phyloP scores from a whole-genome alignment of 306 rosid genomes.

The Leucaena leucocephala region DNA sequence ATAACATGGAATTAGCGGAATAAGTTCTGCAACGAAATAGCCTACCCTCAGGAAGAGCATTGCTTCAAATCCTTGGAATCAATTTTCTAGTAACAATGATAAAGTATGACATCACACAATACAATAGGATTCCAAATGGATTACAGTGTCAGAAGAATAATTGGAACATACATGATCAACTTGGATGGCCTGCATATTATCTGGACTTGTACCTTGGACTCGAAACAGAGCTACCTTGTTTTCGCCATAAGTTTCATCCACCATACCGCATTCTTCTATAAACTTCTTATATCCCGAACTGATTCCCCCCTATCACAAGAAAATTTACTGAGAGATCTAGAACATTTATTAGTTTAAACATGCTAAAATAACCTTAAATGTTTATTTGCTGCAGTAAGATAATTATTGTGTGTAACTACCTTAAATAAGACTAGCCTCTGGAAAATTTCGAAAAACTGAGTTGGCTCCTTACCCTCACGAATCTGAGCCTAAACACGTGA shows the following conservation, averaged over 20 bases:
- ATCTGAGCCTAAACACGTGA: constrained; percentile 67
- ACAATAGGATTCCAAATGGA: constrained; percentile 3
- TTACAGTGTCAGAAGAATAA: constrained; percentile 13
- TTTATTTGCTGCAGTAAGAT: background rate
- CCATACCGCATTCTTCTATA: constrained; percentile 56
- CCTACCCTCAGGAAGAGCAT: constrained; percentile 16
- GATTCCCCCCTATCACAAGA: constrained; percentile 73
- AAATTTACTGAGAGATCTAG: constrained; percentile 10
- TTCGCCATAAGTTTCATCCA: constrained; percentile 70
- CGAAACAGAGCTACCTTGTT: constrained; percentile 71
- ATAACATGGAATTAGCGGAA: constrained; percentile 5
- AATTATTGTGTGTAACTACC: constrained; percentile 49
- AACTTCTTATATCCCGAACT: constrained; percentile 65
- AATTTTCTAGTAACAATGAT: constrained; percentile 4
- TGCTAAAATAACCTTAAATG: constrained; percentile 23
- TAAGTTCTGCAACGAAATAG: background rate
- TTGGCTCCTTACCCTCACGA: constrained; percentile 79
- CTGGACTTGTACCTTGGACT: constrained; percentile 81
- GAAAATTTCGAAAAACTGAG: constrained; percentile 78
- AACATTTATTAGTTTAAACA: constrained; percentile 24
- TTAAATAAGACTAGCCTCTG: constrained; percentile 69
- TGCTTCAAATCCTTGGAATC: constrained; percentile 15
- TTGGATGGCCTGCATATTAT: constrained; percentile 91
- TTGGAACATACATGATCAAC: constrained; percentile 71
- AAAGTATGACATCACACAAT: constrained; percentile 10